phyloP scores from a whole-genome alignment of 768 basidiomycete species.

The Coprinopsis sp. region DNA sequence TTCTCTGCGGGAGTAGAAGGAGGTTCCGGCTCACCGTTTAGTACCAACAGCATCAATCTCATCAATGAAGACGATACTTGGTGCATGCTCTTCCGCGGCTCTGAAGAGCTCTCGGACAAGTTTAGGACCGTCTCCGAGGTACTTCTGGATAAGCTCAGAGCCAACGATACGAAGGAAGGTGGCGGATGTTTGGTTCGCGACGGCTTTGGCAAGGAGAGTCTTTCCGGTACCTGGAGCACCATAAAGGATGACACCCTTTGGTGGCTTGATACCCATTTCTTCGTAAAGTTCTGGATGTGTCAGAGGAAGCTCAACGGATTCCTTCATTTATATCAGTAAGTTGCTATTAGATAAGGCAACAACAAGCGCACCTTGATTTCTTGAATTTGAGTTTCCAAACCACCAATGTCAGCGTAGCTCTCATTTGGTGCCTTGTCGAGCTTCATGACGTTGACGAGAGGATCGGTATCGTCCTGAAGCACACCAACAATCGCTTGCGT shows the following conservation, averaged over 20 bases:
- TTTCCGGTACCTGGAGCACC: conserved; percentile 99
- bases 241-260: conserved; percentile 98
- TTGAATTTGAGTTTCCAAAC: conserved; percentile 93
- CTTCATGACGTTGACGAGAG: conserved; percentile 97
- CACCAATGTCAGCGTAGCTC: conserved; percentile 98
- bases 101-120: conserved; percentile 96
- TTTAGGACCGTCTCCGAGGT: conserved; percentile 97
- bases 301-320: conserved; percentile 95
- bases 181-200: conserved; percentile 96
- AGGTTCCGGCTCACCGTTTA: conserved; percentile 62
- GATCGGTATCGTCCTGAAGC: conserved; percentile 90
- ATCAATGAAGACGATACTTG: conserved; percentile 98
- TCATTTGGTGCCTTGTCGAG: conserved; percentile 98
- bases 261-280: conserved; percentile 99
- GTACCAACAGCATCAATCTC: conserved; percentile 99
- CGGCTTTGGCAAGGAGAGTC: conserved; percentile 94
- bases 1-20: background rate
- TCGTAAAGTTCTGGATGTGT: conserved; percentile 99
- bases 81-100: conserved; percentile 95
- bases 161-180: conserved; percentile 98
- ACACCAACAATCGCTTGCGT: conserved; percentile 93
- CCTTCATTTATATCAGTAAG: conserved; percentile 40
- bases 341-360: background rate
- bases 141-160: conserved; percentile 98
- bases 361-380: conserved; percentile 80